These are phyloP conservation scores for Dendrocalamus sinicus DNA, from an alignment of 176 grass and related monocot genomes.

Conservation along the genomic window DNA sequence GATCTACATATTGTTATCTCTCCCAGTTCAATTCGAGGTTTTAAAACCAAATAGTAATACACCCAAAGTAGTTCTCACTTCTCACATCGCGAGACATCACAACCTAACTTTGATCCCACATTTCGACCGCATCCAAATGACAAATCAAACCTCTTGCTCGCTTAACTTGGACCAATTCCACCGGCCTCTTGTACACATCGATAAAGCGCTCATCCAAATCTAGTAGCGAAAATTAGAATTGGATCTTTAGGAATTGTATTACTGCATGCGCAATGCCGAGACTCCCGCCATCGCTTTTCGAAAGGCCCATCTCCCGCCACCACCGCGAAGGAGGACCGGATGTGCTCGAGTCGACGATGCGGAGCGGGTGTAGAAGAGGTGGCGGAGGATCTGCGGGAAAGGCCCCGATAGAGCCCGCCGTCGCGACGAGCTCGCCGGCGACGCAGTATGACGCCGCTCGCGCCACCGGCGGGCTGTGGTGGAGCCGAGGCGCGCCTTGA, in stretches of 20 bases:
- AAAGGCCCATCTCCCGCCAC: conserved; percentile 54
- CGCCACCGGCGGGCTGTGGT: conserved; percentile 31
- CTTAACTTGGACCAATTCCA: background rate
- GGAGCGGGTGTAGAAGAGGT: conserved; percentile 77
- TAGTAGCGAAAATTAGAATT: background rate
- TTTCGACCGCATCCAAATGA: background rate
- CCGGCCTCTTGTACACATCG: background rate
- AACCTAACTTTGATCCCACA: background rate
- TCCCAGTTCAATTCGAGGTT: background rate
- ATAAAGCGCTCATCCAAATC: background rate
- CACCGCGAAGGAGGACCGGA: conserved; percentile 52
- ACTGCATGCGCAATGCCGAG: conserved; percentile 79
- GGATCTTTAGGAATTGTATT: background rate
- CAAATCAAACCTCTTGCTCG: background rate
- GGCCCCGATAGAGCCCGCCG: conserved; percentile 68
- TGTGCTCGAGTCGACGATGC: conserved; percentile 79
- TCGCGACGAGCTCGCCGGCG: conserved; percentile 64
- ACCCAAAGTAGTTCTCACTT: background rate
- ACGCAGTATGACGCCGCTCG: conserved; percentile 51
- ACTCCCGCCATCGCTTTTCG: conserved; percentile 64
- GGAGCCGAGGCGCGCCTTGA: conserved; percentile 85
- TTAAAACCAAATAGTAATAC: conserved; percentile 6
- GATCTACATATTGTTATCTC: no score
- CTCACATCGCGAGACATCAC: background rate
- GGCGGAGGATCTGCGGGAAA: conserved; percentile 77